Base-by-base conservation (phyloP, 176 grass and related monocot species). In the Zea luxurians region DNA sequence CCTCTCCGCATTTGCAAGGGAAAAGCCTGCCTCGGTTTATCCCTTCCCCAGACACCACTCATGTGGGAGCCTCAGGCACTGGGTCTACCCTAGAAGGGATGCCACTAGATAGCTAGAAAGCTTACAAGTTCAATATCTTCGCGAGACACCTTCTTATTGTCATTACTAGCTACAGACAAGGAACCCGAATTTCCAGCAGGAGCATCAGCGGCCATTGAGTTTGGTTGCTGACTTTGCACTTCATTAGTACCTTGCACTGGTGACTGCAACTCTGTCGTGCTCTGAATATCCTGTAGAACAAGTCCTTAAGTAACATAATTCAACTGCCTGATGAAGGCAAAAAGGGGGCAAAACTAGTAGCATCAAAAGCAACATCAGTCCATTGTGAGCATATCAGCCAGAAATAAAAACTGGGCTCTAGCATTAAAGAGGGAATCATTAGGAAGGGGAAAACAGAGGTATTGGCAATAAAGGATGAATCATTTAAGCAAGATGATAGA, bases 51-150 rank as follows among this genome's bases (percentile, higher is more conserved):
- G 27, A 27, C 27, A 27, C 27, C 27, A 27, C 27, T 27, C 27
- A 27, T 27, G 27, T 27, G 27, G 27, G 27, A 27, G 27, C 27
- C 27, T 27, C 27, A 27, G 27, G 27, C 27, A 27, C 27, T 27
- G 27, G 27, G 27, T 27, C 27, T 27, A 27, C 27, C 27, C 27
- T 27, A 27, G 66, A 83, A 27, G 60, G 52, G 13, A 76, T 75
- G 40, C 67, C 49, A 45, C 47, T 50, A 66, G 47, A 15, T 75
- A 63, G 64, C 11, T 37, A 68, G 59, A 47, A 13, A 49, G 64
- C 87, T 86, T 89, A 99, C 96, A 73, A 99, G 92, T 81, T 96
- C 92, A 91, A 99, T 96, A 67, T 96, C 92, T 93, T 95, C 88
- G 55, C 86, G 92, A 55, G 88, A 99, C 73, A 99, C 96, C 48